Evolutionary conservation across 2,329 filamentous ascomycete species (phyloP).

Genomic region (Botryosphaeria dothidea): DNA sequence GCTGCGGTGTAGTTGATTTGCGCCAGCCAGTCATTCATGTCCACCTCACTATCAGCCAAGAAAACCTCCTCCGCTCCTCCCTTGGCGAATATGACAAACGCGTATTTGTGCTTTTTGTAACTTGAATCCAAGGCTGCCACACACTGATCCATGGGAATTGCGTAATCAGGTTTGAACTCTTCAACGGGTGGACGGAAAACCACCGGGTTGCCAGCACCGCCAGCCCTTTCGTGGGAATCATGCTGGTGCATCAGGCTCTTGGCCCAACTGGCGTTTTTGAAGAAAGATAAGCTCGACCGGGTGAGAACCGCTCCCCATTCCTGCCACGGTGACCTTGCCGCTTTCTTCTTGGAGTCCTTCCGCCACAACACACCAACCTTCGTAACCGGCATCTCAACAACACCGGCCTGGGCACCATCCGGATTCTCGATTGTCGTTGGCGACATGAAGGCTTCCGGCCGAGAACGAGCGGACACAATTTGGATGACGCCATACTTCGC

Average conservation of each 20-base stretch:
- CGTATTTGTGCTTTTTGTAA: slow-evolving; percentile 95
- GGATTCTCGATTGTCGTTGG: slow-evolving; percentile 84
- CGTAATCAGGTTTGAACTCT: slow-evolving; percentile 88
- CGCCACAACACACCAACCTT: slow-evolving; percentile 95
- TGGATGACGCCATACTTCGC: slow-evolving; percentile 90
- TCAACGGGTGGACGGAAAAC: slow-evolving; percentile 88
- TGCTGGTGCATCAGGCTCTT: slow-evolving; percentile 89
- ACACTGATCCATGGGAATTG: slow-evolving; percentile 91
- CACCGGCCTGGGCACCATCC: slow-evolving; percentile 81
- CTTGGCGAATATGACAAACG: slow-evolving; percentile 86
- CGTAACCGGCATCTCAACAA: slow-evolving; percentile 96
- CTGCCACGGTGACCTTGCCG: slow-evolving; percentile 93
- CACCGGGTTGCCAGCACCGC: slow-evolving; percentile 72
- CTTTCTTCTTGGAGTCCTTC: slow-evolving; percentile 91
- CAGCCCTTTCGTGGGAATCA: slow-evolving; percentile 76
- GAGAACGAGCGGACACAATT: slow-evolving; percentile 89
- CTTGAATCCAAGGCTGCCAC: slow-evolving; percentile 82
- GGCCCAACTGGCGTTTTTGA: slow-evolving; percentile 89
- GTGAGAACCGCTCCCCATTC: slow-evolving; percentile 98
- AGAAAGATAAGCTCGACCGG: slow-evolving; percentile 96
- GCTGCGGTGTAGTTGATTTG: slow-evolving; percentile 96
- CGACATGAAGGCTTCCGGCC: slow-evolving; percentile 92
- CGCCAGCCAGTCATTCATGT: slow-evolving; percentile 95
- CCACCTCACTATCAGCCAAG: slow-evolving; percentile 82
- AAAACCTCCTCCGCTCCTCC: slow-evolving; percentile 82